Conservation (phyloP, 306 rosid genomes). For the Astragalus membranaceus region DNA sequence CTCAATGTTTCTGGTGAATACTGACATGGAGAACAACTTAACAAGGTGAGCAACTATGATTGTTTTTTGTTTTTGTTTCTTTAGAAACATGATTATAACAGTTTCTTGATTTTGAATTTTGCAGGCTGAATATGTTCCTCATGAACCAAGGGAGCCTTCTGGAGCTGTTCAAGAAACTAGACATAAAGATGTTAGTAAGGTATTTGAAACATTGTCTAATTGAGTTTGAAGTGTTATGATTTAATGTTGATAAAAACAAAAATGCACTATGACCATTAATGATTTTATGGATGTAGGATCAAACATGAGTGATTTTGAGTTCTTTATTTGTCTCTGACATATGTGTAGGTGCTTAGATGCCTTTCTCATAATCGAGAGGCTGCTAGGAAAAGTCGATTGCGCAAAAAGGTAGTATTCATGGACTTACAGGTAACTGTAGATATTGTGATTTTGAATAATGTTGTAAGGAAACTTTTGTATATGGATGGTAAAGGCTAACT, state of each 20-base stretch:
- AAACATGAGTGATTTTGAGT: constrained; percentile 3
- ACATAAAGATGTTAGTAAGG: constrained; percentile 56
- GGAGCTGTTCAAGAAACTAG: constrained; percentile 51
- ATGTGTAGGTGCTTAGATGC: constrained; percentile 49
- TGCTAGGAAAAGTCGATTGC: constrained; percentile 67
- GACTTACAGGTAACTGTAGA: too few relatives aligned
- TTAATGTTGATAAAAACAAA: too few relatives aligned
- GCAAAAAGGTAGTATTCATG: constrained; percentile 54
- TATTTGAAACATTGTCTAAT: constrained; percentile 26
- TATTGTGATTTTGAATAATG: too few relatives aligned
- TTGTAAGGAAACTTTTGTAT: too few relatives aligned
- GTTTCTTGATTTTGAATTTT: constrained; percentile 24
- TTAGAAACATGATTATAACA: constrained; percentile 6
- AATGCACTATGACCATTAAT: too few relatives aligned
- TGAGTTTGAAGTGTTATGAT: neutral
- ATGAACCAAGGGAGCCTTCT: constrained; percentile 39
- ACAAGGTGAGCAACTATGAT: constrained; percentile 38
- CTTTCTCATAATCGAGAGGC: constrained; percentile 92
- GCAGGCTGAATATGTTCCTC: constrained; percentile 51
- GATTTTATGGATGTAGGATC: neutral
- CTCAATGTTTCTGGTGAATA: constrained; percentile 40
- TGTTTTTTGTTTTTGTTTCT: neutral
- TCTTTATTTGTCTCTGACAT: constrained; percentile 7
- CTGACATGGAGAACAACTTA: constrained; percentile 37
- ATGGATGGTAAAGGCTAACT: too few relatives aligned